Evolutionary conservation across 2,329 filamentous ascomycete genomes (phyloP).

Genomic region (Epichloe festucae): DNA sequence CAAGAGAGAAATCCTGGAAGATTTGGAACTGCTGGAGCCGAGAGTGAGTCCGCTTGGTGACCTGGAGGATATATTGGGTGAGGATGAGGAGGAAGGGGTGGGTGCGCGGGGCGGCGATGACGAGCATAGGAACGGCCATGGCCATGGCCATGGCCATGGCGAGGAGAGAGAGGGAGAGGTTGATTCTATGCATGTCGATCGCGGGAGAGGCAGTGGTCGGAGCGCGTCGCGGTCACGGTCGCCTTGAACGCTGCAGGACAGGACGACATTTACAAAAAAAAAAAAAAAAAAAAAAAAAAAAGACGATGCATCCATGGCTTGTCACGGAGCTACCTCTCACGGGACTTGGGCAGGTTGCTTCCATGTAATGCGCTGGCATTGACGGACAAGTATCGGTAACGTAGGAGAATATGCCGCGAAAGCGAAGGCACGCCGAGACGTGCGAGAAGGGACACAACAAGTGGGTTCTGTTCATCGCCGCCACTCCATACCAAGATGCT

Average conservation of each 20-base stretch:
- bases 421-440: not conserved
- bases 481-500: too few relatives aligned
- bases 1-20: conserved; percentile 68
- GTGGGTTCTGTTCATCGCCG: not conserved
- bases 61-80: conserved; percentile 56
- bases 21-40: conserved; percentile 76
- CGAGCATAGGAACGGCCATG: conserved; percentile 10
- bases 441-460: not conserved
- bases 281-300: not conserved
- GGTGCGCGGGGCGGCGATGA: conserved; percentile 11
- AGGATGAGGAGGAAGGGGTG: conserved; percentile 36
- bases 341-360: not conserved
- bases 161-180: conserved; percentile 15
- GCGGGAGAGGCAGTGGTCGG: conserved; percentile 10
- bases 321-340: not conserved
- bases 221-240: conserved; percentile 13
- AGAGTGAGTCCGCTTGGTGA: conserved; percentile 73
- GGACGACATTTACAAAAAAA: not conserved
- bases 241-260: not conserved
- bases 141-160: conserved; percentile 10
- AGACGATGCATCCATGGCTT: not conserved
- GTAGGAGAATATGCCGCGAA: not conserved
- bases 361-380: not conserved
- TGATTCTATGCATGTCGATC: conserved; percentile 26
- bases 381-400: not conserved